Evolutionary conservation across 2,329 filamentous ascomycete genomes (phyloP), one percentile per base, ranked within the genome.

Genomic region (Microcyclospora pomicola): DNA sequence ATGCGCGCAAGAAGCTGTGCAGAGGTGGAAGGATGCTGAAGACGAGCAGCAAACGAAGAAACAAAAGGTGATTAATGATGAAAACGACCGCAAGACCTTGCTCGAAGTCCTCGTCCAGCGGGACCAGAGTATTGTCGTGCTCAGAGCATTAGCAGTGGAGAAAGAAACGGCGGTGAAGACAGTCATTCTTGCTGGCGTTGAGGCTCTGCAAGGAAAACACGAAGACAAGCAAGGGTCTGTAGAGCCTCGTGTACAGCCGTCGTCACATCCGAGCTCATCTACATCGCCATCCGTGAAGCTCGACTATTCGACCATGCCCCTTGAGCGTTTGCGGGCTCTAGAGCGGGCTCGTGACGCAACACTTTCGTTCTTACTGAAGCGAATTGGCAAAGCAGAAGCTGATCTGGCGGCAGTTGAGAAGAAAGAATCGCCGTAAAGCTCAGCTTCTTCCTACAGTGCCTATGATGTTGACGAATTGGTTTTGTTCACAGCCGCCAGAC

Each of bases 291-390:
- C 47, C 7, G 7, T 15, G 19, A 31, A 31, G 14, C 48, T 56
- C 12, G 58, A 66, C 12, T 73, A 72, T 47, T 47, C 45, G 4
- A 45, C 37, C 13, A 61, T 69, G 62, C 44, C 53, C 2, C 40
- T 67, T 28, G 59, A 62, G 31, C 54, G 58, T 2, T 45, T 70
- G 32, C 51, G 47, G 35, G 59, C 55, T 33, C 47, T 68, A 19
- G 66, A 68, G 34, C 69, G 65, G 44, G 69, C 68, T 14, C 56
- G 68, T 34, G 70, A 73, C 54, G 66, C 65, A 6, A 72, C 67
- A 1, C 62, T 72, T 42, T 55, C 61, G 1, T 72, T 69, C 42
- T 56, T 73, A 31, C 49, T 73, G 38, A 68, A 67, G 47, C 58
- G 69, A 41, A 68, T 73, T 41, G 67, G 72, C 42, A 64, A 66